Evolutionary conservation across 75 land plant species (phyloP).

Genomic region (Azolla pinnata): DNA sequence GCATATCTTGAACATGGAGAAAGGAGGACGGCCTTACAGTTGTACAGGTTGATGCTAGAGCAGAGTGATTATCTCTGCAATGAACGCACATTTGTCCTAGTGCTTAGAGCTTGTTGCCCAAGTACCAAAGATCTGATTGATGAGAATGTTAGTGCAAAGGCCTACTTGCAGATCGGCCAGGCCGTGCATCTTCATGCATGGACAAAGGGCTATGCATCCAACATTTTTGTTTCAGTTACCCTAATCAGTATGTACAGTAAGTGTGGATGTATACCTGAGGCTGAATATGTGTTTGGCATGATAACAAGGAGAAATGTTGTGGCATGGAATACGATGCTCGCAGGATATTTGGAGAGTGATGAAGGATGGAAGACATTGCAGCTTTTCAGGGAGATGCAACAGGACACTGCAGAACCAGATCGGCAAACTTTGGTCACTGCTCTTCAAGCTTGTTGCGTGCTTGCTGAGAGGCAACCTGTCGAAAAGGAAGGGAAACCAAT

Average conservation of each 20-base stretch:
- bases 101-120: too few relatives aligned
- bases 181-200: constrained; percentile 22
- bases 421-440: constrained; percentile 47
- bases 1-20: constrained; percentile 6
- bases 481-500: not conserved
- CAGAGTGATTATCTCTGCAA: too few relatives aligned
- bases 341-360: not conserved
- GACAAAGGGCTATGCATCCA: not conserved
- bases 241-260: constrained; percentile 10
- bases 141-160: not conserved
- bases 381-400: constrained; percentile 41
- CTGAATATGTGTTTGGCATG: constrained; percentile 1
- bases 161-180: constrained; percentile 6
- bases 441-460: constrained; percentile 40
- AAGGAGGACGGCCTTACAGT: not conserved
- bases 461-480: constrained; percentile 9
- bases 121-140: too few relatives aligned
- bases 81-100: too few relatives aligned
- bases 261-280: constrained; percentile 7
- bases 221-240: not conserved
- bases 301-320: constrained; percentile 6
- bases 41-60: constrained; percentile 5
- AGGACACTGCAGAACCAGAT: constrained; percentile 26
- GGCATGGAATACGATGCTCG: constrained; percentile 1
- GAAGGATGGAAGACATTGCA: constrained; percentile 3